Conservation (phyloP, 495 filamentous ascomycete genomes). For the Annulohypoxylon stygium region DNA sequence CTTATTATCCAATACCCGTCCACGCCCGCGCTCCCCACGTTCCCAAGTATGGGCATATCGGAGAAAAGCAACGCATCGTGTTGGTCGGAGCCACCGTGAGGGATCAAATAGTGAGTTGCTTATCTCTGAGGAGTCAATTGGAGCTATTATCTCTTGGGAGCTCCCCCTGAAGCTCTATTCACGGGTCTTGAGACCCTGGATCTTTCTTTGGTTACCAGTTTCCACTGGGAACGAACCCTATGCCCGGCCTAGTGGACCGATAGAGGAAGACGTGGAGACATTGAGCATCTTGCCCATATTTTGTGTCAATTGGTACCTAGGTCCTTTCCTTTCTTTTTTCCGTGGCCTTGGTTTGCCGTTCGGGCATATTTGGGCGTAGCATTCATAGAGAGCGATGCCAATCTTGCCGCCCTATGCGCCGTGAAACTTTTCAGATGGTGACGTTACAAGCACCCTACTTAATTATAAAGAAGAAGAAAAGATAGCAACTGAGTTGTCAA, state of each 20-base stretch:
- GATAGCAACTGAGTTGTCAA: slow-evolving; percentile 5
- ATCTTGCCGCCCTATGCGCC: slow-evolving; percentile 39
- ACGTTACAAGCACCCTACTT: slow-evolving; percentile 21
- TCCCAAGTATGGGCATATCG: slow-evolving; percentile 40
- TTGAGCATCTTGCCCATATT: slow-evolving; percentile 29
- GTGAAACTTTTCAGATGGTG: slow-evolving; percentile 20
- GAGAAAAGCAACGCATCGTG: slow-evolving; percentile 44
- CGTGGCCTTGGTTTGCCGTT: slow-evolving; percentile 18
- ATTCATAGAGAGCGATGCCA: slow-evolving; percentile 22
- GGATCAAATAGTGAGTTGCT: slow-evolving; percentile 32
- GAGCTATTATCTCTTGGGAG: slow-evolving; percentile 12
- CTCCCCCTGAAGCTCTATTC: slow-evolving; percentile 35
- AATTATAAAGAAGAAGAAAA: slow-evolving; percentile 10
- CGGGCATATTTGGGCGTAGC: slow-evolving; percentile 26
- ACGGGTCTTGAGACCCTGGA: slow-evolving; percentile 30
- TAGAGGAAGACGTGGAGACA: slow-evolving; percentile 32
- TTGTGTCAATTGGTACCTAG: slow-evolving; percentile 29
- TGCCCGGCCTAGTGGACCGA: slow-evolving; percentile 26
- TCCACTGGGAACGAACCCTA: slow-evolving; percentile 13
- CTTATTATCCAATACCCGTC: slow-evolving; percentile 35
- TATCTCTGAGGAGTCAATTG: slow-evolving; percentile 44
- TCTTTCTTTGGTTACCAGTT: slow-evolving; percentile 31
- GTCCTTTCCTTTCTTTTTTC: slow-evolving; percentile 9
- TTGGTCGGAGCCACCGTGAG: slow-evolving; percentile 40
- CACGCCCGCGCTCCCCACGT: slow-evolving; percentile 39